Base-by-base conservation (phyloP, 1,284 basidiomycete species). In the Puccinia novopanici region DNA sequence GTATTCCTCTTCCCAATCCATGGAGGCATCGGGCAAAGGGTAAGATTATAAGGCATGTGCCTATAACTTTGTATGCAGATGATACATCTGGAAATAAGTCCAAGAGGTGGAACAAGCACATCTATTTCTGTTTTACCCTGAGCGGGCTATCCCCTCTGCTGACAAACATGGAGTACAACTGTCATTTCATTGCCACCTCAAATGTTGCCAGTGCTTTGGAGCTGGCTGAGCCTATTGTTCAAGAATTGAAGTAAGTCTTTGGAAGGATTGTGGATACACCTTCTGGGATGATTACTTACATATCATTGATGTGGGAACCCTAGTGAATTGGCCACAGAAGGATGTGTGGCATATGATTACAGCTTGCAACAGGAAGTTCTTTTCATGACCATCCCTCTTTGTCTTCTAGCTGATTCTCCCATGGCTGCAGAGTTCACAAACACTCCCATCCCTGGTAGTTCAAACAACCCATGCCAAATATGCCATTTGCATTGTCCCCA, bases 221-320 rank as follows among this genome's bases (percentile, higher is more conserved):
- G 22, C 12, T 88, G 87, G 76, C 88, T 13, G 87, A 88, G 37
- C 85, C 84, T 0, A 83, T 88, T 65, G 84, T 83, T 0, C 73
- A 83, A 2, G 84, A 86, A 50, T 67, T 87, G 3, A 78, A 84
- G 86, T 86, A 80, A 59, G 81, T 82, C 5, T 54, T n/a, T n/a
- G n/a, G n/a, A n/a, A n/a, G n/a, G n/a, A n/a, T n/a, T n/a, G n/a
- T n/a, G n/a, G n/a, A n/a, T n/a, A n/a, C n/a, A n/a, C n/a, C n/a
- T n/a, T n/a, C n/a, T n/a, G n/a, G n/a, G 37, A 15, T 2, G 4
- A 1, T 22, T n/a, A 10, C 2, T n/a, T 37, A 55, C 3, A 13
- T 4, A 52, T 52, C 19, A 52, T 52, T 52, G 9, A n/a, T n/a
- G n/a, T n/a, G n/a, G n/a, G n/a, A n/a, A n/a, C n/a, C n/a, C n/a